These are phyloP conservation scores for Fusarium sp. DNA, from an alignment of 2,329 filamentous ascomycete species.

Conservation along the genomic window DNA sequence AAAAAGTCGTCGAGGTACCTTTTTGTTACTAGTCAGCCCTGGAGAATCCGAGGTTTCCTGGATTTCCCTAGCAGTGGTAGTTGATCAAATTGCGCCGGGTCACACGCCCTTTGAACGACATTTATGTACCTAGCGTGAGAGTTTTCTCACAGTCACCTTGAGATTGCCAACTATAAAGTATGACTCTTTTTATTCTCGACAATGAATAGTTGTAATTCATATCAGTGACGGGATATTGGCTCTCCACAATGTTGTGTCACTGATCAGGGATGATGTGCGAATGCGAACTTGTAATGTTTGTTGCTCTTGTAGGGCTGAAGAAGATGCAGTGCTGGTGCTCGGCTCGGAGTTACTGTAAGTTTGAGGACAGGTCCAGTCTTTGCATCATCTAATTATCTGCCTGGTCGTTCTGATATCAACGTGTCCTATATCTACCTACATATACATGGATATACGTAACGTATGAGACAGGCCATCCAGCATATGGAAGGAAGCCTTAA, in stretches of 20 bases:
- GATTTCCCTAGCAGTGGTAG: slow-evolving; percentile 21
- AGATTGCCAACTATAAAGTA: slow-evolving; percentile 10
- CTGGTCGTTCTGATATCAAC: slow-evolving; percentile 5
- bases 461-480: slow-evolving; percentile 8
- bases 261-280: not conserved
- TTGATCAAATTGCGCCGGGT: slow-evolving; percentile 7
- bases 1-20: not conserved
- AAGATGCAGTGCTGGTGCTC: not conserved
- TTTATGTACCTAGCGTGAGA: slow-evolving; percentile 28
- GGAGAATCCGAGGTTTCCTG: slow-evolving; percentile 26
- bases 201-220: slow-evolving; percentile 5
- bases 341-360: not conserved
- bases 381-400: not conserved
- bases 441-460: slow-evolving; percentile 17
- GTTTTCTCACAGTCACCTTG: slow-evolving; percentile 17
- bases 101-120: slow-evolving; percentile 39
- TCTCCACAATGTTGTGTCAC: slow-evolving; percentile 5
- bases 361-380: not conserved
- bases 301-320: slow-evolving; percentile 28
- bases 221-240: slow-evolving; percentile 6
- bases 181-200: slow-evolving; percentile 1
- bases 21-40: slow-evolving; percentile 23
- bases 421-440: slow-evolving; percentile 7
- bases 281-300: not conserved
- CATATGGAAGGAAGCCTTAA: slow-evolving; percentile 38